A percentile compares a stretch with the other conserved stretches of the same genome.
phyloP scores from a whole-genome alignment of 257 asterid genomes.

The Fraxinus excelsior region DNA sequence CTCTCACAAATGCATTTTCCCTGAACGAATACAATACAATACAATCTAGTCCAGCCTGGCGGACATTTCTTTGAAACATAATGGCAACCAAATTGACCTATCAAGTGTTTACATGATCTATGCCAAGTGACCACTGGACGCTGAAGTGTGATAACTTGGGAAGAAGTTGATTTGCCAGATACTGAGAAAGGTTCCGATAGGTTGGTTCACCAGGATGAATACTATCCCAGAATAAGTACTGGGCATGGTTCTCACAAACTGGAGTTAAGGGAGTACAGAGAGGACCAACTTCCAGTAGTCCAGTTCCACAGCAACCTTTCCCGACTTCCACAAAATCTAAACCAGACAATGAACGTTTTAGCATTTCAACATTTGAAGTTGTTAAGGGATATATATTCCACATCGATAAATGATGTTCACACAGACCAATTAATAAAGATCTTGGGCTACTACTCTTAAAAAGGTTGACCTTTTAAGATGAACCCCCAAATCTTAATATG shows the following conservation, averaged over 20 bases:
- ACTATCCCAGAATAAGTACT: constrained; percentile 65
- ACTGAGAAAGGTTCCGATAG: constrained; percentile 35
- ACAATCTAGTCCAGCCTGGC: background rate
- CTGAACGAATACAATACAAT: background rate
- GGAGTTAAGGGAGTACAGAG: constrained; percentile 45
- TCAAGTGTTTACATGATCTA: background rate
- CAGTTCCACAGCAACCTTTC: constrained; percentile 75
- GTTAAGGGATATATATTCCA: too few species aligned
- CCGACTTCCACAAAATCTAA: constrained; percentile 53
- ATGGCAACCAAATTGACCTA: background rate
- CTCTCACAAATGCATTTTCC: background rate
- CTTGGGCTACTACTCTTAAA: too few species aligned
- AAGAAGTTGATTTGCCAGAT: constrained; percentile 22
- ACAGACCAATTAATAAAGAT: too few species aligned
- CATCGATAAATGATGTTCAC: too few species aligned
- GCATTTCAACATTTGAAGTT: background rate
- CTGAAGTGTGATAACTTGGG: constrained; percentile 22
- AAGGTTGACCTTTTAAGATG: too few species aligned
- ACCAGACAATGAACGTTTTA: background rate
- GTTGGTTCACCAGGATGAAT: constrained; percentile 38
- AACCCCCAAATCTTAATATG: too few species aligned
- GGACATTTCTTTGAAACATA: background rate
- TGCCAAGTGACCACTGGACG: constrained; percentile 5
- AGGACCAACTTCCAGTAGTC: constrained; percentile 62
- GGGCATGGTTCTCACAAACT: constrained; percentile 43